Evolutionary conservation across 768 basidiomycete species (phyloP).

Genomic region (Sistotremastrum suecicum): DNA sequence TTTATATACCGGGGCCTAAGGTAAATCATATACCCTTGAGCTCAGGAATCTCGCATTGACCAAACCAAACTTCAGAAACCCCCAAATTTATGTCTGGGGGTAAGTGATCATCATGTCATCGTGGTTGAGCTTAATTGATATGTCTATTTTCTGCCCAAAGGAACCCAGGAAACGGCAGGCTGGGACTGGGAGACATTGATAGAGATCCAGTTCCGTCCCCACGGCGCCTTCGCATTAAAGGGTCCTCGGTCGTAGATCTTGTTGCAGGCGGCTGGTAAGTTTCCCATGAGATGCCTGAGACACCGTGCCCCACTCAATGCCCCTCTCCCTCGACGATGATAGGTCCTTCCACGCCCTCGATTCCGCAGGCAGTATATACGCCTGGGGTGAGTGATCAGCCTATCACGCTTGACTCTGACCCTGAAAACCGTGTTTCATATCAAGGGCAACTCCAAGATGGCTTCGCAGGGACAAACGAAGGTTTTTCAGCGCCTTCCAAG

Average conservation of each 20-base stretch:
- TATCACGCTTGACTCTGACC: not conserved
- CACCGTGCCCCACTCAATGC: not conserved
- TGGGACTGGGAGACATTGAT: slow-evolving; percentile 32
- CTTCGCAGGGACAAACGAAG: slow-evolving; percentile 29
- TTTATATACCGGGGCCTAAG: slow-evolving; percentile 57
- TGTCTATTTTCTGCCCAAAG: slow-evolving; percentile 22
- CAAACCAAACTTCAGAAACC: slow-evolving; percentile 21
- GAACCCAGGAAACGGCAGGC: slow-evolving; percentile 44
- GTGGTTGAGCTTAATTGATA: slow-evolving; percentile 16
- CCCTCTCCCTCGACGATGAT: not conserved
- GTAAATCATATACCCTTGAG: not conserved
- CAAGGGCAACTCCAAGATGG: slow-evolving; percentile 48
- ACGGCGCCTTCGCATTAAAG: slow-evolving; percentile 42
- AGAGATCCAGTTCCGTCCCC: slow-evolving; percentile 47
- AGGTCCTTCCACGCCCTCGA: slow-evolving; percentile 87
- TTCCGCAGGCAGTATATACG: slow-evolving; percentile 52
- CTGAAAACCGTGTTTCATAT: not conserved
- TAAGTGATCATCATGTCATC: slow-evolving; percentile 17
- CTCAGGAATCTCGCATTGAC: too few species aligned
- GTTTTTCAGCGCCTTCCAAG: slow-evolving; percentile 42
- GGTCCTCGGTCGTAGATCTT: slow-evolving; percentile 52
- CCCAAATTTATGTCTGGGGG: slow-evolving; percentile 45
- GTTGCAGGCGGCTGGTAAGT: slow-evolving; percentile 74
- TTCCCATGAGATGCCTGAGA: not conserved
- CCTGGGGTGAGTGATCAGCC: slow-evolving; percentile 51